Evolutionary conservation across 1,139 yeast species (phyloP), one percentile per base, ranked within the genome.

Genomic region (Casaregolazyma suthepensis): DNA sequence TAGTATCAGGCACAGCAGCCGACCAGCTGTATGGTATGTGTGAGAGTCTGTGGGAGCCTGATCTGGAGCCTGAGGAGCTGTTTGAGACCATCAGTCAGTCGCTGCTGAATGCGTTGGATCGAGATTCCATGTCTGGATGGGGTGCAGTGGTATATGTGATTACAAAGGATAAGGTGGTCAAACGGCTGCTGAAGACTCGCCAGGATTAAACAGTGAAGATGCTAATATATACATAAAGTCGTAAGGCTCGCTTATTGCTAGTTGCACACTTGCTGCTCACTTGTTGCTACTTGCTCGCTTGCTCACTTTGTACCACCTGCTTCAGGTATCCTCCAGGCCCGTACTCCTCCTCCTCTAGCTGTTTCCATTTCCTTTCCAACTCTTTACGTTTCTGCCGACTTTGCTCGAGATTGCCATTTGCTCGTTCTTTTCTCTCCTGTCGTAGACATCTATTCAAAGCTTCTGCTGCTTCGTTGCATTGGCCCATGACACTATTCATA

Each of bases 11-110:
- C 56, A 94, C 99, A 1, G 98, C 98, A 4, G 75, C 90, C 22
- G 97, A 93, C 67, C 99, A 94, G 73, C 76, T 94, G 57, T 93
- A 85, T 67, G 99, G 99, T 71, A 93, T 93, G 98, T 94, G 99
- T 73, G 99, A 93, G 74, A 81, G 95, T n/a, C 77, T 94, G 57
- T 93, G 89, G 72, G 98, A 93, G 71, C 98, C 98, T 43, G 75
- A 86, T 66, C 77, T 93, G 64, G 97, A 83, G 70, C 93, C 99
- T 4, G 99, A 94, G 62, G 97, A 93, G 69, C 77, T 94, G 65
- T 94, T 94, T 69, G 99, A 94, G 71, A 91, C 98, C 47, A 87
- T 91, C 63, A 85, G 96, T 63, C 99, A 94, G 73, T 91, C 97
- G 0, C 75, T 94, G 59, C 77, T 93, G 73, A 90, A 87, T 70